phyloP scores from a whole-genome alignment of 208 protist genomes.

The Wallacemonas sp. region DNA sequence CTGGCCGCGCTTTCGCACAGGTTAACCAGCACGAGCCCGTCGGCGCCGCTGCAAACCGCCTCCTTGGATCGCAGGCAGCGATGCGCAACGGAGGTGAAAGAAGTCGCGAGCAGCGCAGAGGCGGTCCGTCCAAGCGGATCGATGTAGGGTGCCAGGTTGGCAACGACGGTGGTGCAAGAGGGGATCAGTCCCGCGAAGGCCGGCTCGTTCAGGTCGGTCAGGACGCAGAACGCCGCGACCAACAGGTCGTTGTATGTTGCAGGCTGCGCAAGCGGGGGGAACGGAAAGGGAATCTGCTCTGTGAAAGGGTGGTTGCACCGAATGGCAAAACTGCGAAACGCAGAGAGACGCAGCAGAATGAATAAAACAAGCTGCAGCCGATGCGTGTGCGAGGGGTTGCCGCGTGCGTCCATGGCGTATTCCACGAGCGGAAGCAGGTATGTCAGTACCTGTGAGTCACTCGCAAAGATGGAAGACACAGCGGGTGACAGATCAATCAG shows the following conservation, averaged over 20 bases:
- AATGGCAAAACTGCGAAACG: constrained; percentile 70
- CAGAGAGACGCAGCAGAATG: constrained; percentile 72
- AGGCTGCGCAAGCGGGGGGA: constrained; percentile 25
- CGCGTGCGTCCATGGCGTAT: constrained; percentile 65
- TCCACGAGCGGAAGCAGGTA: constrained; percentile 79
- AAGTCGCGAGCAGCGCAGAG: constrained; percentile 46
- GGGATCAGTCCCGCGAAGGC: constrained; percentile 44
- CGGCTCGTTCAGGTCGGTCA: constrained; percentile 50
- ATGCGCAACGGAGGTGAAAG: constrained; percentile 47
- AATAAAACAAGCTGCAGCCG: constrained; percentile 82
- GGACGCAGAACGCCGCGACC: constrained; percentile 59
- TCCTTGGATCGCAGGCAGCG: constrained; percentile 30
- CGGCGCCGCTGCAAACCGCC: background rate
- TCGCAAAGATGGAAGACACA: constrained; percentile 46
- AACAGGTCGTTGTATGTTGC: constrained; percentile 83
- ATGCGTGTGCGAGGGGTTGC: constrained; percentile 31
- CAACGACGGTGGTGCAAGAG: constrained; percentile 71
- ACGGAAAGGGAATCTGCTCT: constrained; percentile 48
- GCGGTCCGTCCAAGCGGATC: constrained; percentile 33
- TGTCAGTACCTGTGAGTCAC: constrained; percentile 27
- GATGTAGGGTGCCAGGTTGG: constrained; percentile 89
- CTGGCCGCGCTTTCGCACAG: constrained; percentile 71
- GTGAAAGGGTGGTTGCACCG: constrained; percentile 72
- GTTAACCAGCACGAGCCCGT: constrained; percentile 53
- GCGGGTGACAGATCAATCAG: constrained; percentile 73